Evolutionary conservation across 768 basidiomycete species (phyloP), one percentile per base, ranked within the genome.

Genomic region (Phaeotremella fagi): DNA sequence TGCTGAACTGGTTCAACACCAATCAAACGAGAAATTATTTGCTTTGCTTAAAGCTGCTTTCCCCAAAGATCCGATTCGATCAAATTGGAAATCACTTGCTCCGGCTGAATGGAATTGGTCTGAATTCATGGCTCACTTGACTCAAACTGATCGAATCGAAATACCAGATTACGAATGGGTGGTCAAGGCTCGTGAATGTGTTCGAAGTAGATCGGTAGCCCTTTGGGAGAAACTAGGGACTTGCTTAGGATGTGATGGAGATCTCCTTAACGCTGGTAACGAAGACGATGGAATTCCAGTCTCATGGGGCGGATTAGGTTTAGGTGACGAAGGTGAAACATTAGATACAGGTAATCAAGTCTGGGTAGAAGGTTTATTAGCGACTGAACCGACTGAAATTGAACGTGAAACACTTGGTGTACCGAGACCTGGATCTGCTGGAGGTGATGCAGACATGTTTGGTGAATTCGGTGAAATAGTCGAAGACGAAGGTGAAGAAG

Each of bases 161-260:
- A 77, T 81, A 33, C 78, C 83, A 2, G 90, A 95, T 64, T 78
- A 79, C 18, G 66, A 82, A 26, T 95, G 88, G 88, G 82, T 85
- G 42, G 78, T 80, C 64, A 80, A 81, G 9, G 81, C 83, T 0
- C 83, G 88, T n/a, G 80, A 79, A 50, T 90, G 88, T 63, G 81
- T 94, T 62, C 78, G 86, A 20, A 75, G 81, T 23, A 85, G 84
- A 59, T 86, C 84, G 14, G 90, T 92, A 65, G 82, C 90, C 35
- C 84, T 92, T 50, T 95, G 90, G 90, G 89, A 92, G 72, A 82
- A 89, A 52, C 77, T 92, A 65, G 91, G 90, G 64, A 85, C 83
- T 26, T 89, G 87, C 0, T 77, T 95, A 1, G 90, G 90, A 3
- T 85, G 90, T 3, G 90, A 90, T 9, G 85, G 85, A 0, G 89